Percentiles rank a stretch among this genome's conserved stretches.
Evolutionary conservation across 495 filamentous ascomycete genomes (phyloP).

Genomic region (Penicillium bovifimosum): DNA sequence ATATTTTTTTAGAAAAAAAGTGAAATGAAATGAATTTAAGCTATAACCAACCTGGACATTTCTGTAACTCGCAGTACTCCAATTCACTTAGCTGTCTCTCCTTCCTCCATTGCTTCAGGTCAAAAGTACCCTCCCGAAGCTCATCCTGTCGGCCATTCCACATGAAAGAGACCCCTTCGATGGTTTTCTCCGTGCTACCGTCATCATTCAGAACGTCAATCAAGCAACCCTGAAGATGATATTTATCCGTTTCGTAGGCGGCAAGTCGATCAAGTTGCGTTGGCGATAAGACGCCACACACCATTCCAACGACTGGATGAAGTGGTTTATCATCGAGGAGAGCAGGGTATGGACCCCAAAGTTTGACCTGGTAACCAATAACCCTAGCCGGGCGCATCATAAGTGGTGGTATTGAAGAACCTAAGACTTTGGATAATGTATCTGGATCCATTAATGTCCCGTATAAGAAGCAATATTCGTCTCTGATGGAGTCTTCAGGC

Average conservation of each 20-base stretch:
- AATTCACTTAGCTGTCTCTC: constrained; percentile 3
- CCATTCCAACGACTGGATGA: constrained; percentile 5
- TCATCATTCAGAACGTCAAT: constrained; percentile 11
- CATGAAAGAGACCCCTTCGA: constrained; percentile 10
- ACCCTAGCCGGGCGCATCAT: constrained; percentile 8
- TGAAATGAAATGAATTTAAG: no score
- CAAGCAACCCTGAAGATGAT: constrained; percentile 4
- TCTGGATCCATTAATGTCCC: constrained; percentile 11
- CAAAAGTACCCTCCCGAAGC: constrained; percentile 7
- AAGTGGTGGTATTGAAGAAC: not conserved
- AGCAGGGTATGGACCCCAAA: constrained; percentile 14
- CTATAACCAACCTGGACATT: no score
- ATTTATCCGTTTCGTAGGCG: constrained; percentile 13
- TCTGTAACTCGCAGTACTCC: not conserved
- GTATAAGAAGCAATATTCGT: constrained; percentile 12
- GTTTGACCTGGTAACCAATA: constrained; percentile 9
- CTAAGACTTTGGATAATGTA: constrained; percentile 4
- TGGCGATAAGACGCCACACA: constrained; percentile 5
- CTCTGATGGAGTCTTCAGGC: not conserved
- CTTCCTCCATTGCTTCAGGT: constrained; percentile 14
- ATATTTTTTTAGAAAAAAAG: no score
- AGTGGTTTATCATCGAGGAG: constrained; percentile 5
- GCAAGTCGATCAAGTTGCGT: constrained; percentile 9
- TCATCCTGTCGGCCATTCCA: constrained; percentile 14
- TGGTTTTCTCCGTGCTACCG: not conserved